Conservation (phyloP, 169 alveolate genomes). For the Cryptosporidium ubiquitum region DNA sequence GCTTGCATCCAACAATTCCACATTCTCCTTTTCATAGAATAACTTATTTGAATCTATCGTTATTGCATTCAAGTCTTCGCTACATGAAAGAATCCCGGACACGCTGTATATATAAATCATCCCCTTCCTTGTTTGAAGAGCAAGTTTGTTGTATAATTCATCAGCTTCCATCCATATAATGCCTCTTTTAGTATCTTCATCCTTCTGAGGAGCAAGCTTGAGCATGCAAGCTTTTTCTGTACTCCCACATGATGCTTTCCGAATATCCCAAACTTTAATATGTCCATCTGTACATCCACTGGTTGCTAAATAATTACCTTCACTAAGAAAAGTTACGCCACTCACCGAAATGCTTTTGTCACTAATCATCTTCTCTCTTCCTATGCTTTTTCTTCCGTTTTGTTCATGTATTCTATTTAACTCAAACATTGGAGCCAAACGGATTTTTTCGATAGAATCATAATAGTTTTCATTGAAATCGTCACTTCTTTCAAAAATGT, state of each 20-base stretch:
- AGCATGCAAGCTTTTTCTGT: background rate
- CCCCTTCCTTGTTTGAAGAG: conserved; percentile 56
- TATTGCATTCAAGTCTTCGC: background rate
- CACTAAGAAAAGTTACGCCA: conserved; percentile 50
- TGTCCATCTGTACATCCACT: conserved; percentile 56
- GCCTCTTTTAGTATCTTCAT: conserved; percentile 32
- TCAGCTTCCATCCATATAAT: conserved; percentile 64
- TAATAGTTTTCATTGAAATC: background rate
- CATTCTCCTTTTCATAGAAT: background rate
- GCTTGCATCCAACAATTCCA: conserved; percentile 24
- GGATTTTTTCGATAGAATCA: conserved; percentile 2
- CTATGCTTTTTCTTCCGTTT: background rate
- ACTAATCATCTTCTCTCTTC: conserved; percentile 24
- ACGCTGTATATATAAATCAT: conserved; percentile 11
- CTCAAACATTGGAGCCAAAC: conserved; percentile 32
- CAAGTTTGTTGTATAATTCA: conserved; percentile 27
- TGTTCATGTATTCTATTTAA: conserved; percentile 41
- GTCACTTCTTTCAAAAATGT: background rate
- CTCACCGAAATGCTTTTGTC: conserved; percentile 44
- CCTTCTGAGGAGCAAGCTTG: conserved; percentile 27
- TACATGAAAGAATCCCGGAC: conserved; percentile 40
- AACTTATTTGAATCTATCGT: background rate
- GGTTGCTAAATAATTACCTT: conserved; percentile 24
- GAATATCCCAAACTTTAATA: conserved; percentile 53
- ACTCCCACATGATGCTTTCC: conserved; percentile 14